Evolutionary conservation across 2,329 filamentous ascomycete species (phyloP), one percentile per base, ranked within the genome.

Genomic region (Purpureocillium takamizusanense): DNA sequence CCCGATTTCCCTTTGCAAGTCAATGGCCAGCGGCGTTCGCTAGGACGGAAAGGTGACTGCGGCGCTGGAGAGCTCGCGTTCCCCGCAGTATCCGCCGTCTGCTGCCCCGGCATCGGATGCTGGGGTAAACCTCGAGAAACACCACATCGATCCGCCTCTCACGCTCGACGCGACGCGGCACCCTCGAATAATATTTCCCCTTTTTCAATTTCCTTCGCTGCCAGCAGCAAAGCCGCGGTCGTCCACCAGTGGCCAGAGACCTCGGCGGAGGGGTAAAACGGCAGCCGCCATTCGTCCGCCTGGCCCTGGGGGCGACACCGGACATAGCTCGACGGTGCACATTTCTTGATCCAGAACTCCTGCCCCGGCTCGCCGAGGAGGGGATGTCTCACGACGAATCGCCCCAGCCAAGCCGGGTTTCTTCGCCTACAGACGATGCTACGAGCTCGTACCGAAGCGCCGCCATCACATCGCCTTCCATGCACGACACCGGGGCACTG

Each of bases 11-110:
- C 42, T 42, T 46, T 44, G 43, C 41, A 59, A 54, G 70, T 66
- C 69, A 72, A 78, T 78, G 74, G 68, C 67, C 69, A 63, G 66
- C 59, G 62, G 68, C 63, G 68, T 68, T 61, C 65, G 67, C 58
- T 77, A 76, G 66, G 53, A 58, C 62, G 59, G 55, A 60, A 61
- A 67, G 67, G 69, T 70, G 69, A 67, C 70, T 71, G 68, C 71
- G 70, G 66, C 69, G 69, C 71, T 70, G 69, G 71, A 45, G 38
- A 40, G 37, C 21, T 40, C n/a, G 28, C 60, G 53, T 68, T 70
- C 67, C 71, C 72, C 72, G 71, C 71, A 73, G 67, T 67, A 68
- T 67, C 67, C 59, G 66, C 50, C 59, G 21, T 25, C 21, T 50
- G 33, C 39, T 37, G 51, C 49, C 36, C 49, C 51, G 48, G 46